phyloP scores from a whole-genome alignment of 805 yeast genomes.

The Teunomyces panamensis region DNA sequence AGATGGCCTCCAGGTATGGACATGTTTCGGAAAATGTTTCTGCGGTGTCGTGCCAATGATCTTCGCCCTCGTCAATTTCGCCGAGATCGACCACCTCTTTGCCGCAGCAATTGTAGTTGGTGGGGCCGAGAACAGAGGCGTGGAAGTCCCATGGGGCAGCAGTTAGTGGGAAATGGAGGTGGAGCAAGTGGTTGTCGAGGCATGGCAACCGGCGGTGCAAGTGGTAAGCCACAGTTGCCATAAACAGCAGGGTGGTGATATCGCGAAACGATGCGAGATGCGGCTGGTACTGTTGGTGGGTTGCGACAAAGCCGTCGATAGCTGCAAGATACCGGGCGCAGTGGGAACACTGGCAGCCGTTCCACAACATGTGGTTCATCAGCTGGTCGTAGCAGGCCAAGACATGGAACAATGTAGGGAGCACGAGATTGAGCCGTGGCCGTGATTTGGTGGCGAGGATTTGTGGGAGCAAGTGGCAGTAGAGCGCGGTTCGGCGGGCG shows the following conservation, averaged over 20 bases:
- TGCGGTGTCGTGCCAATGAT: constrained; percentile 21
- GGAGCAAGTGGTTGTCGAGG: constrained; percentile 3
- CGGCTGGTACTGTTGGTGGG: constrained; percentile 57
- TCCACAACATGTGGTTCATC: constrained; percentile 71
- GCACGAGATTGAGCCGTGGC: constrained; percentile 42
- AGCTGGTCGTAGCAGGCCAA: constrained; percentile 68
- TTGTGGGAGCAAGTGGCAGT: constrained; percentile 46
- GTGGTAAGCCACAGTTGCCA: constrained; percentile 9
- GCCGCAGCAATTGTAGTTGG: constrained; percentile 35
- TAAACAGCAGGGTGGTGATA: constrained; percentile 28
- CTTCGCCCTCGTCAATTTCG: constrained; percentile 32
- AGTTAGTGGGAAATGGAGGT: constrained; percentile 16
- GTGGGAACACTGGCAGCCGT: constrained; percentile 65
- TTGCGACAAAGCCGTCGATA: constrained; percentile 59
- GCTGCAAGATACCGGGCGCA: constrained; percentile 50
- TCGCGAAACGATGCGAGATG: constrained; percentile 51
- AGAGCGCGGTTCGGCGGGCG: constrained; percentile 54
- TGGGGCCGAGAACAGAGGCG: constrained; percentile 11
- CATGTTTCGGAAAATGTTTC: constrained; percentile 11
- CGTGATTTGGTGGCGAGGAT: constrained; percentile 16
- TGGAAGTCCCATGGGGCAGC: constrained; percentile 34
- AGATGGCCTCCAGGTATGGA: constrained; percentile 10
- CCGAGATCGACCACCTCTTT: constrained; percentile 32
- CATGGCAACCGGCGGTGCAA: constrained; percentile 5
- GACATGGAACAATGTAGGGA: constrained; percentile 60